A percentile compares a stretch with the other conserved stretches of the same genome.
Conservation (phyloP, 1,284 basidiomycete species). For the Irpex rosettiformis region DNA sequence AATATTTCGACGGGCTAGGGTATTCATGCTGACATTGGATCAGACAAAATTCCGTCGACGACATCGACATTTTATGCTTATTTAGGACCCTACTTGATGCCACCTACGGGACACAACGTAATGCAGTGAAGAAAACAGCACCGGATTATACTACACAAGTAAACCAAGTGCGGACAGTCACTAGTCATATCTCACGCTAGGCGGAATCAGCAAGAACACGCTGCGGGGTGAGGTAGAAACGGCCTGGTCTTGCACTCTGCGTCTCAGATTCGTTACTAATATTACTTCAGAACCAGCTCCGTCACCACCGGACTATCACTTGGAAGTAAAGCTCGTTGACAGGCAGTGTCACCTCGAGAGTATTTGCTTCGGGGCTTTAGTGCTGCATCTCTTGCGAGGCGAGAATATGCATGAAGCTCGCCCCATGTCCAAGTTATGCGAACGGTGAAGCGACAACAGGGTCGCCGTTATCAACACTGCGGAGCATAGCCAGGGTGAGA, state of each 20-base stretch:
- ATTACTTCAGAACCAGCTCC: neutral
- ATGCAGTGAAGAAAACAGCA: slow-evolving; percentile 2
- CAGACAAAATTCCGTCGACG: neutral
- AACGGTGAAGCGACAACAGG: neutral
- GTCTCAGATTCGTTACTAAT: neutral
- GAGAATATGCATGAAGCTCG: neutral
- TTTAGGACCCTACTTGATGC: neutral
- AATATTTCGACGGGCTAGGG: neutral
- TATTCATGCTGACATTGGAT: neutral
- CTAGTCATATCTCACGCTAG: neutral
- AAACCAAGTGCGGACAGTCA: neutral
- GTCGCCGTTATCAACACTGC: neutral
- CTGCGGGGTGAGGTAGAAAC: neutral
- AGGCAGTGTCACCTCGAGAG: neutral
- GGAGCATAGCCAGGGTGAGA: neutral
- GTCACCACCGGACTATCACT: neutral
- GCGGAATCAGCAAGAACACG: neutral
- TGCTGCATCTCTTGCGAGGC: neutral
- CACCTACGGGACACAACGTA: neutral
- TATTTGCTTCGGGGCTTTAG: neutral
- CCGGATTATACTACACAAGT: neutral
- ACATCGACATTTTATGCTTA: neutral
- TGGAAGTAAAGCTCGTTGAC: neutral
- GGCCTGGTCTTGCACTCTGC: neutral
- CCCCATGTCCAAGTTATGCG: neutral